These are phyloP conservation scores for Lupinus albus DNA, from an alignment of 306 rosid genomes.

Conservation along the genomic window DNA sequence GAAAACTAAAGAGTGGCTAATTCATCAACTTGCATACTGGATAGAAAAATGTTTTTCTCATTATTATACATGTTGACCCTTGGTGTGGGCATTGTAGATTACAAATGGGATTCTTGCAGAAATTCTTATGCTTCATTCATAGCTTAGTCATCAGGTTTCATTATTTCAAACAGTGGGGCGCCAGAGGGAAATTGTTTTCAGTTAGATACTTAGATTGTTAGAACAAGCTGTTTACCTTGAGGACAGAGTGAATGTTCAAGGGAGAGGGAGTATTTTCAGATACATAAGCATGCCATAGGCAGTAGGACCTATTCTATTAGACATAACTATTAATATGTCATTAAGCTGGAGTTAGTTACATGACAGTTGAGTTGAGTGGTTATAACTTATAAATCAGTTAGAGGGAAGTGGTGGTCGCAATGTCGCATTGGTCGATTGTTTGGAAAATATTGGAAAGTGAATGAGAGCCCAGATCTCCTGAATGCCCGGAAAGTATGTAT, in stretches of 20 bases:
- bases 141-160: too few relatives aligned
- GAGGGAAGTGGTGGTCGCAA: neutral
- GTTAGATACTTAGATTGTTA: too few relatives aligned
- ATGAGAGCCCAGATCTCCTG: neutral
- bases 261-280: neutral
- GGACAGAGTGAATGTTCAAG: neutral
- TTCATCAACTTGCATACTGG: too few relatives aligned
- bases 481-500: neutral
- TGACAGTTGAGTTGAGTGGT: neutral
- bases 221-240: neutral
- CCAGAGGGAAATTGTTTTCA: neutral
- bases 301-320: neutral
- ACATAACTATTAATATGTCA: too few relatives aligned
- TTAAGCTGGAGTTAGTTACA: too few relatives aligned
- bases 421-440: neutral
- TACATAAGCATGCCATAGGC: neutral
- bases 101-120: too few relatives aligned
- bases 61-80: too few relatives aligned
- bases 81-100: too few relatives aligned
- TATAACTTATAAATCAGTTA: neutral
- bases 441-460: neutral
- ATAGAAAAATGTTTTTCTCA: too few relatives aligned
- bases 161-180: neutral
- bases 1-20: too few relatives aligned
- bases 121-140: too few relatives aligned